These are phyloP conservation scores for Sporothrix phasma DNA, from an alignment of 2,329 filamentous ascomycete genomes.

Conservation along the genomic window DNA sequence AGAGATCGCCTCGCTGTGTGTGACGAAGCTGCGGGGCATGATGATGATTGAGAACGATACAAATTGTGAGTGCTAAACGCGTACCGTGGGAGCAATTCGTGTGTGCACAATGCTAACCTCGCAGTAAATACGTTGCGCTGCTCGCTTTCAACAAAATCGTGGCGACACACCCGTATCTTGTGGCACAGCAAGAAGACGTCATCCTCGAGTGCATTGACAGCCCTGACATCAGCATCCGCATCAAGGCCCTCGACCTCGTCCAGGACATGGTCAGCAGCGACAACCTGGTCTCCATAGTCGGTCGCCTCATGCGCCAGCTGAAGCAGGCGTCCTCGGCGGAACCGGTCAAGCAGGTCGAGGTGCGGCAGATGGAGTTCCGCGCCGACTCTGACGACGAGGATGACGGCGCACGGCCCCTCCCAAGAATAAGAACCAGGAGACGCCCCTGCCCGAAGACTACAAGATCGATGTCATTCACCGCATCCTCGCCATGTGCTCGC, in stretches of 20 bases:
- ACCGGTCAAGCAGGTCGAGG: slow-evolving; percentile 29
- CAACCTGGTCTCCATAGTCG: slow-evolving; percentile 73
- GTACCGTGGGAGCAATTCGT: too few relatives aligned
- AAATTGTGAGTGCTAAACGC: slow-evolving; percentile 55
- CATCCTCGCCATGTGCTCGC: slow-evolving; percentile 81
- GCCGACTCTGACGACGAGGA: slow-evolving; percentile 43
- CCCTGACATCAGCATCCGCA: slow-evolving; percentile 86
- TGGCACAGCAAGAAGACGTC: slow-evolving; percentile 88
- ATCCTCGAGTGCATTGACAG: slow-evolving; percentile 96
- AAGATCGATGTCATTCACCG: slow-evolving; percentile 69
- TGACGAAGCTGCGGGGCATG: slow-evolving; percentile 88
- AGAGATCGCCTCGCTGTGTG: slow-evolving; percentile 84
- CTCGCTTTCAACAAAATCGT: slow-evolving; percentile 95
- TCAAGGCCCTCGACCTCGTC: slow-evolving; percentile 83
- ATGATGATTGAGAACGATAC: slow-evolving; percentile 87
- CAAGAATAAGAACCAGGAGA: slow-evolving; percentile 31
- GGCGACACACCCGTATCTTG: slow-evolving; percentile 73
- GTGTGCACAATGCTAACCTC: background rate
- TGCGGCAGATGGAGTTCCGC: slow-evolving; percentile 36
- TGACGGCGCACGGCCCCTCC: slow-evolving; percentile 31
- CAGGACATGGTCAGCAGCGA: slow-evolving; percentile 88
- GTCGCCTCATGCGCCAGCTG: slow-evolving; percentile 79
- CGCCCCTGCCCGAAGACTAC: slow-evolving; percentile 76
- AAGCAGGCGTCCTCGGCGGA: slow-evolving; percentile 50
- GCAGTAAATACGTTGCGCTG: slow-evolving; percentile 92